phyloP scores from a whole-genome alignment of 345 rosid genomes.

The Gossypium arboreum region DNA sequence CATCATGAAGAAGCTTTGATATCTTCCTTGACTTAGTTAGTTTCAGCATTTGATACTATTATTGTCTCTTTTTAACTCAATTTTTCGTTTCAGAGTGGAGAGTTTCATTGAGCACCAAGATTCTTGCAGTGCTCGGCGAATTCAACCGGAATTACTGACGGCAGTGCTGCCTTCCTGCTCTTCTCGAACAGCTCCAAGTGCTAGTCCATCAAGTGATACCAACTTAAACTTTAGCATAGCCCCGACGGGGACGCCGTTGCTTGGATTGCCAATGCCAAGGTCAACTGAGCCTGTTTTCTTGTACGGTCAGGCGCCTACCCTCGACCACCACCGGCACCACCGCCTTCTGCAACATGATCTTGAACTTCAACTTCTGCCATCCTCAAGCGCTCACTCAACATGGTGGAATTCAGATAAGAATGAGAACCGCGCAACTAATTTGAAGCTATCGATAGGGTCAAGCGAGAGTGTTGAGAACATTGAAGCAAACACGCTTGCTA shows the following conservation, averaged over 20 bases:
- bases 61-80: not conserved
- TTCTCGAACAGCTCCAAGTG: constrained; percentile 68
- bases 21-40: constrained; percentile 8
- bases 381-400: constrained; percentile 24
- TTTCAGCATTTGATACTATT: not conserved
- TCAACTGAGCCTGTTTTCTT: constrained; percentile 24
- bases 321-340: constrained; percentile 17
- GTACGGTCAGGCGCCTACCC: constrained; percentile 23
- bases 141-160: constrained; percentile 42
- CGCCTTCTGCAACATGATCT: constrained; percentile 41
- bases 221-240: constrained; percentile 51
- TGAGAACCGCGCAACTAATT: constrained; percentile 28
- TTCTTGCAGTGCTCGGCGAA: constrained; percentile 47
- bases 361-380: constrained; percentile 67
- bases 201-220: constrained; percentile 67
- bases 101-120: constrained; percentile 91
- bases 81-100: constrained; percentile 52
- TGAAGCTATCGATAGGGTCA: constrained; percentile 70
- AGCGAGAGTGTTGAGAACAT: constrained; percentile 11
- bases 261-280: constrained; percentile 24
- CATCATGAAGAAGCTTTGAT: constrained; percentile 21
- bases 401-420: constrained; percentile 25
- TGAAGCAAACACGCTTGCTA: not conserved
- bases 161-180: constrained; percentile 46
- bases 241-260: constrained; percentile 19